Evolutionary conservation across 2,329 filamentous ascomycete species (phyloP).

Genomic region (Penicillium oxalicum): DNA sequence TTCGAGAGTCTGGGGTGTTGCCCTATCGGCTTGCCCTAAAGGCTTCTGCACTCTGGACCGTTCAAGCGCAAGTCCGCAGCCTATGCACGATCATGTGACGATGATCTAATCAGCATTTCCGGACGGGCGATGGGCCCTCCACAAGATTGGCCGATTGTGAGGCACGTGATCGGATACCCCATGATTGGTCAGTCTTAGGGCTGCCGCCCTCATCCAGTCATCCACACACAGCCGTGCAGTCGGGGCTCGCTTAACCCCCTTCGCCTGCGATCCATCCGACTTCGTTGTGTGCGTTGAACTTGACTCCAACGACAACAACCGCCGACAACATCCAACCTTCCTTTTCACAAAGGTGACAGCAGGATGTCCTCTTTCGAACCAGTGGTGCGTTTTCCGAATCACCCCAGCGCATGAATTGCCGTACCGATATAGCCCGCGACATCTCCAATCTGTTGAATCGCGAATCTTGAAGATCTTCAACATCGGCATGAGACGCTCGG

Average conservation of each 20-base stretch:
- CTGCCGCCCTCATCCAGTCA: constrained; percentile 30
- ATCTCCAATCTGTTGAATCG: neutral
- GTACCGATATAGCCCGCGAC: constrained; percentile 6
- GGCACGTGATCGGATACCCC: neutral
- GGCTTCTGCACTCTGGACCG: neutral
- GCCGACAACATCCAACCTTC: constrained; percentile 42
- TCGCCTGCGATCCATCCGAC: constrained; percentile 35
- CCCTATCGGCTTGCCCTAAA: constrained; percentile 20
- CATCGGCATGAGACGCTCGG: constrained; percentile 4
- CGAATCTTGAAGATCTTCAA: constrained; percentile 8
- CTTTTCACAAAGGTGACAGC: constrained; percentile 39
- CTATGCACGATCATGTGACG: neutral
- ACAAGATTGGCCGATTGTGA: no score
- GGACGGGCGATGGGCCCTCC: neutral
- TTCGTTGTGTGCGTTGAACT: constrained; percentile 39
- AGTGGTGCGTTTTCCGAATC: constrained; percentile 49
- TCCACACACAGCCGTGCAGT: constrained; percentile 32
- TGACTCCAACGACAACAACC: constrained; percentile 44
- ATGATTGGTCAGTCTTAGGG: constrained; percentile 34
- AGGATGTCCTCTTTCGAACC: constrained; percentile 63
- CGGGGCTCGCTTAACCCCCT: constrained; percentile 37
- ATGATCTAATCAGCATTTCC: constrained; percentile 5
- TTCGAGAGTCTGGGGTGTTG: neutral
- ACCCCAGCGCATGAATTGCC: constrained; percentile 7
- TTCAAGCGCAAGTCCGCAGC: no score